phyloP scores from a whole-genome alignment of 306 rosid species.

The Ceratonia siliqua region DNA sequence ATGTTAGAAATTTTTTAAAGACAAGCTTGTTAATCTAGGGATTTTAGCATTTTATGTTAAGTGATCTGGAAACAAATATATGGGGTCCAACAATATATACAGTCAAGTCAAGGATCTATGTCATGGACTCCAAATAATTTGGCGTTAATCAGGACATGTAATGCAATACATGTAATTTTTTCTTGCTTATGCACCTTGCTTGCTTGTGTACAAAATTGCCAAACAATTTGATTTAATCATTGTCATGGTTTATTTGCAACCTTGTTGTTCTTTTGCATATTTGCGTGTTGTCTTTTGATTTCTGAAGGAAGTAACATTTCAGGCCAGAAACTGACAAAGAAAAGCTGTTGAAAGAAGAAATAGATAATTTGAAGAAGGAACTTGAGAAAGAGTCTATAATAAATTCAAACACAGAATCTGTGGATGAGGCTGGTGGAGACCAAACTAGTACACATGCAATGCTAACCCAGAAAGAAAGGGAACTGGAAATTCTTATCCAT shows the following conservation, averaged over 20 bases:
- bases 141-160: background rate
- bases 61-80: background rate
- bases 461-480: conserved; percentile 61
- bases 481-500: conserved; percentile 62
- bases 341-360: conserved; percentile 74
- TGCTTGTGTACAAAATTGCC: background rate
- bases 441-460: conserved; percentile 32
- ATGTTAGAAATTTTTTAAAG: background rate
- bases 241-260: conserved; percentile 26
- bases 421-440: conserved; percentile 38
- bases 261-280: conserved; percentile 28
- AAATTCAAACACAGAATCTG: conserved; percentile 47
- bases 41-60: background rate
- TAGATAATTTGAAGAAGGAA: conserved; percentile 68
- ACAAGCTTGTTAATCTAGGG: background rate
- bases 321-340: conserved; percentile 84
- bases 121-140: background rate
- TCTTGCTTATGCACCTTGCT: background rate
- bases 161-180: background rate
- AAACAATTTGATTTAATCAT: conserved; percentile 9
- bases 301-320: conserved; percentile 39
- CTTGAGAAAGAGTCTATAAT: conserved; percentile 52
- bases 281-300: conserved; percentile 38
- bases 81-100: background rate
- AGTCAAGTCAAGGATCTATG: background rate